Base-by-base conservation (phyloP, 306 rosid genomes). In the Castanea mollissima region DNA sequence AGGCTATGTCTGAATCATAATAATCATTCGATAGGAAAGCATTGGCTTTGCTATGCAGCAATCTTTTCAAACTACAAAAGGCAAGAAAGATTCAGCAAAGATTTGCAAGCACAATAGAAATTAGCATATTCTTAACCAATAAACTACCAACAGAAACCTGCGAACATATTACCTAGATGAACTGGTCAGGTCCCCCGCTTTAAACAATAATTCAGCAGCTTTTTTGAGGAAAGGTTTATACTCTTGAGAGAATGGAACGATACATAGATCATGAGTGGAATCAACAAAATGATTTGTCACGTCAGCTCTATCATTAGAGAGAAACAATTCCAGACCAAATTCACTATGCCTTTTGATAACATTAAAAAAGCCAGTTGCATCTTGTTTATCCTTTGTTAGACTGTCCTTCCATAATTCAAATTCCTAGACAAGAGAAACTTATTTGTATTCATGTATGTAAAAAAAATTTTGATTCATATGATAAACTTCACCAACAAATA, bases 11-110 rank as follows among this genome's bases (percentile, higher is more conserved):
- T 4, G 99, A 95, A 69, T 87, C 90, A 82, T 95, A 92, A 84
- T 95, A 92, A 68, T 95, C 94, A 85, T 95, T 92, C 65, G 98
- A 95, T 78, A 90, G 92, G 84, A 92, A 91, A 78, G 99, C 95
- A 84, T 89, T 84, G 27, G 97, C 99, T 89, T 90, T 92, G 89
- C 97, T 80, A 82, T 90, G 96, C 52, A 95, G 92, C 83, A 92
- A 87, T 83, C 88, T 89, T 92, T 90, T 90, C 92, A 95, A 92
- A 82, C 99, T 95, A 71, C 83, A 85, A 29, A 76, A 58, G 38
- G 75, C 68, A 82, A 76, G 79, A 69, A 74, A 41, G 81, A 80
- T 78, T 73, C 74, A 73, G 59, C 73, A 68, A 71, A 63, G 44
- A 63, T 58, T 72, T 71, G 63, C 54, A 65, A 34, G 56, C 75